Evolutionary conservation across 169 alveolate species (phyloP).

Genomic region (Plasmodium fragile): DNA sequence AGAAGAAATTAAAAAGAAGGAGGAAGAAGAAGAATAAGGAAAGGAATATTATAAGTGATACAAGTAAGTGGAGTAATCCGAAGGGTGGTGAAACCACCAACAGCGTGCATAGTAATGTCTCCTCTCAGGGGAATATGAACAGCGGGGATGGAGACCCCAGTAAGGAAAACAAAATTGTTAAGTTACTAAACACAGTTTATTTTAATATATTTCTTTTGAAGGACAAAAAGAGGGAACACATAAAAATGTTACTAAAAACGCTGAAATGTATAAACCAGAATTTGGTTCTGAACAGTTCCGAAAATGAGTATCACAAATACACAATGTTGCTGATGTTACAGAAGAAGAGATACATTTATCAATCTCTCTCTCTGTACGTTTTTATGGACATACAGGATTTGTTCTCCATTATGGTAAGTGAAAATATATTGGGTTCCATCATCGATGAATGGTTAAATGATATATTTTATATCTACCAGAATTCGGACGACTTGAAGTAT

Average conservation of each 20-base stretch:
- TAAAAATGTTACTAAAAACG: slow-evolving; percentile 31
- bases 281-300: slow-evolving; percentile 20
- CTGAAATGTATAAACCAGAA: slow-evolving; percentile 30
- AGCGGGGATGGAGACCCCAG: background rate
- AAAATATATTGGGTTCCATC: background rate
- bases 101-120: background rate
- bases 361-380: slow-evolving; percentile 52
- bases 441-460: slow-evolving; percentile 75
- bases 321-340: slow-evolving; percentile 35
- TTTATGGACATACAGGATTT: slow-evolving; percentile 49
- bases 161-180: slow-evolving; percentile 11
- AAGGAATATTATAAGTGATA: background rate
- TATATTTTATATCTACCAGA: slow-evolving; percentile 51
- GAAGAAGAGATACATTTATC: slow-evolving; percentile 67
- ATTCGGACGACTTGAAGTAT: slow-evolving; percentile 65
- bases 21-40: background rate
- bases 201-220: slow-evolving; percentile 53
- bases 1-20: background rate
- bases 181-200: slow-evolving; percentile 42
- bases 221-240: slow-evolving; percentile 45
- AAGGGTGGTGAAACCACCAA: background rate
- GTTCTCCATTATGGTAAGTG: slow-evolving; percentile 19
- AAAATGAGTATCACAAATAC: slow-evolving; percentile 22
- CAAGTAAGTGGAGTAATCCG: background rate
- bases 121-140: background rate